Base-by-base conservation (phyloP, 352 stramenopile genomes). In the Vaucheria bursata region DNA sequence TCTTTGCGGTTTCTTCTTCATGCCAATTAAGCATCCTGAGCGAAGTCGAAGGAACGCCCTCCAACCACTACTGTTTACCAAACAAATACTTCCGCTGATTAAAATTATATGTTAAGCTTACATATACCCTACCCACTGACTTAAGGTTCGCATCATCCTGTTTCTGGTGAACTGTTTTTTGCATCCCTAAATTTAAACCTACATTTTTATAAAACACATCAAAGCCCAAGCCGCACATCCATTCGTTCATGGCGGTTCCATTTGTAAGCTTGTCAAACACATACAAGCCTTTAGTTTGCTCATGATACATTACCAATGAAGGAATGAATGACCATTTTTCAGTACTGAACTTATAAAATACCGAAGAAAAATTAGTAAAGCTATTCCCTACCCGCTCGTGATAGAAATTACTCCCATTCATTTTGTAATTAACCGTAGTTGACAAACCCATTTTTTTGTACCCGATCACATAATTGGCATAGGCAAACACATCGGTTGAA, bases 121-220 rank as follows among this genome's bases (percentile, higher is more conserved):
- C 25, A 18, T 18, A 18, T 18, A 59, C 18, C 45, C 45, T 59
- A 59, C 45, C 45, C 12, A 25, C 45, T 18, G 18, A 18, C 18
- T 18, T 18, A 18, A 59, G 25, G 45, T 25, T 59, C 25, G 18
- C 12, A 59, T 25, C 25, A 25, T 18, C 45, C 18, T 18, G 12
- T 25, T 25, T 59, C 25, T 59, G 12, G 45, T 59, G 25, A 18
- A 25, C 45, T 18, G 18, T 59, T 18, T 18, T 18, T 59, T 59
- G 45, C 18, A 18, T 18, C 25, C 12, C 18, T 18, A 25, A 18
- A 59, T 59, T 59, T 59, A 59, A 59, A 59, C 18, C 45, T 18
- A 59, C 18, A 59, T 59, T 59, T 59, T 59, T 59, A 25, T 59
- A 59, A 59, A 18, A 18, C 45, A 59, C 45, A 59, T 59, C 45